phyloP scores from a whole-genome alignment of 2,329 filamentous ascomycete genomes.

The Trichophyton schoenleinii region DNA sequence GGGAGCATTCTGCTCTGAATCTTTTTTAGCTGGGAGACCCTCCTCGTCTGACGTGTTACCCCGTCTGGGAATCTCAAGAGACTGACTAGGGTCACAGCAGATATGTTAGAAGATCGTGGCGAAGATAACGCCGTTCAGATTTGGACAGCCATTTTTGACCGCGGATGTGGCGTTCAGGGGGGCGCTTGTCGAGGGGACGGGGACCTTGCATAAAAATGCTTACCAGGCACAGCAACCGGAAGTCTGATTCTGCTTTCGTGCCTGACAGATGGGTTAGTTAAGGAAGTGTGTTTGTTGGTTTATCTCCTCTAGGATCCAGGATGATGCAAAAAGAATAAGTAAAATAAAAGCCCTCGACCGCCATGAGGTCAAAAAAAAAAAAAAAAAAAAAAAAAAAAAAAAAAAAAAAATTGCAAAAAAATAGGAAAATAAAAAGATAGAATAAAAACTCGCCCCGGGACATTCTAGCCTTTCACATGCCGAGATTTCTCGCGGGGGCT shows the following conservation, averaged over 20 bases:
- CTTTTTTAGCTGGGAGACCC: not conserved
- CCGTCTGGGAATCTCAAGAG: not conserved
- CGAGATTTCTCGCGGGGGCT: not conserved
- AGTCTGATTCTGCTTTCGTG: not conserved
- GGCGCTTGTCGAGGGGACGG: not conserved
- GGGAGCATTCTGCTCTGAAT: not conserved
- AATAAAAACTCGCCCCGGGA: not conserved
- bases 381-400: not conserved
- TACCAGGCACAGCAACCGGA: not conserved
- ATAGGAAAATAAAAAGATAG: too few species aligned
- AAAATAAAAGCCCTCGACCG: not conserved
- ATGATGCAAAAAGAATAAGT: not conserved
- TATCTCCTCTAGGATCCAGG: not conserved
- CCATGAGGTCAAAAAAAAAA: not conserved
- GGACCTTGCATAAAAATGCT: slow-evolving; percentile 1
- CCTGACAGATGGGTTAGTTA: not conserved
- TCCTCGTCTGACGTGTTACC: not conserved
- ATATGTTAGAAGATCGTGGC: not conserved
- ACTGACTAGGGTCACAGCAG: not conserved
- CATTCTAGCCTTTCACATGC: slow-evolving; percentile 1
- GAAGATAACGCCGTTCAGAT: not conserved
- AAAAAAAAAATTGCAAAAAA: not conserved
- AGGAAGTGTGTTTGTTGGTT: not conserved
- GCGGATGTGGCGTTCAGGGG: not conserved
- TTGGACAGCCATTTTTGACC: not conserved